These are phyloP conservation scores for Neurospora sp. DNA, from an alignment of 495 filamentous ascomycete genomes.

Conservation along the genomic window DNA sequence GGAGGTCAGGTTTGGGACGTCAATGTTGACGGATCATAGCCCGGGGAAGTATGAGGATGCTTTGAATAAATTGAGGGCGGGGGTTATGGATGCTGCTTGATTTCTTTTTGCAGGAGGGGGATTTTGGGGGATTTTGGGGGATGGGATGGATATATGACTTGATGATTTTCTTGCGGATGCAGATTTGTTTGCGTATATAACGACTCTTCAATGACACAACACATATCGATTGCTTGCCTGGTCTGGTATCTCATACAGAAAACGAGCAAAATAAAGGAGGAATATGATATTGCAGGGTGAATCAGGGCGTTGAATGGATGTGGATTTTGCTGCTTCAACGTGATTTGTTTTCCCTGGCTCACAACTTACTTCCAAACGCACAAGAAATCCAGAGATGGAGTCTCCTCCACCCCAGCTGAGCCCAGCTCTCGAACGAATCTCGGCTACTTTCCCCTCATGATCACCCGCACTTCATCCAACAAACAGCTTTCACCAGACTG, in stretches of 20 bases:
- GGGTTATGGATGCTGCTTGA: constrained; percentile 16
- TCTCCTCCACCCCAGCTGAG: neutral
- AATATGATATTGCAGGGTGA: neutral
- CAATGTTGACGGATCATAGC: constrained; percentile 69
- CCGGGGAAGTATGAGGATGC: constrained; percentile 62
- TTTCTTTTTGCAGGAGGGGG: neutral
- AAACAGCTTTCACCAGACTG: neutral
- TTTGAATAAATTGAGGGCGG: constrained; percentile 28
- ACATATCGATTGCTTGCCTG: neutral
- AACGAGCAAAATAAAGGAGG: neutral
- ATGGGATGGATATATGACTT: neutral
- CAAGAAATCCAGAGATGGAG: neutral
- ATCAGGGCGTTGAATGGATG: neutral
- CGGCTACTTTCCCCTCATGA: neutral
- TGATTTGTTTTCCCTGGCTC: neutral
- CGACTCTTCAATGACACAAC: neutral
- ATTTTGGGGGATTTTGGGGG: neutral
- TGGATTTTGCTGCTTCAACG: neutral
- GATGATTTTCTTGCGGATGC: neutral
- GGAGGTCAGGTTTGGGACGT: constrained; percentile 59
- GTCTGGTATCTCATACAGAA: neutral
- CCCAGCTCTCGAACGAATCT: neutral
- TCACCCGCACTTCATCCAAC: neutral
- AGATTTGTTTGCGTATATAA: neutral
- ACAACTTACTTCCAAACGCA: neutral